These are phyloP conservation scores for Blakeslea trispora DNA, from an alignment of 371 early-diverging fungal species.

Conservation along the genomic window DNA sequence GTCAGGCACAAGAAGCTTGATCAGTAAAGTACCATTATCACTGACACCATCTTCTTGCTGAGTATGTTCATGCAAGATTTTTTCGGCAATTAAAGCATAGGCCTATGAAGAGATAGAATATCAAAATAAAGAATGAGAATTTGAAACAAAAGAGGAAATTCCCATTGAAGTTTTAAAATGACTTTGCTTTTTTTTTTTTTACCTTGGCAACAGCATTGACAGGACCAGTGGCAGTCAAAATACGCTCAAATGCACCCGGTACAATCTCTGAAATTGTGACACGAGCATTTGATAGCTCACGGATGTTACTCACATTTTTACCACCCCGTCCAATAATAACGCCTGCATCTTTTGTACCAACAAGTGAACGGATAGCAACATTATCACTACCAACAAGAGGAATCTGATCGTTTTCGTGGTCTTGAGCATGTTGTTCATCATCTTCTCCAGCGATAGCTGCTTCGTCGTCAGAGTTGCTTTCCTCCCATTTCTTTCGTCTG, in stretches of 20 bases:
- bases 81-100: slow-evolving; percentile 70
- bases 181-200: slow-evolving; percentile 12
- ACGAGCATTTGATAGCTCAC: slow-evolving; percentile 73
- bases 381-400: slow-evolving; percentile 3
- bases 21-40: slow-evolving; percentile 45
- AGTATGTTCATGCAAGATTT: slow-evolving; percentile 59
- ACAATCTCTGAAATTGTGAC: slow-evolving; percentile 81
- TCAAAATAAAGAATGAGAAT: not conserved
- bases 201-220: slow-evolving; percentile 75
- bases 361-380: slow-evolving; percentile 68
- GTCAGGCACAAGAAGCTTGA: slow-evolving; percentile 76
- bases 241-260: slow-evolving; percentile 72
- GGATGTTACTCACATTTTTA: slow-evolving; percentile 78
- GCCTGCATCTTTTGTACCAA: slow-evolving; percentile 82
- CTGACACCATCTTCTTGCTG: slow-evolving; percentile 24
- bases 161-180: no score
- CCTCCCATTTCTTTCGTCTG: slow-evolving; percentile 18
- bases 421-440: not conserved
- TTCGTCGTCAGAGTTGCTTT: slow-evolving; percentile 17
- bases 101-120: slow-evolving; percentile 45
- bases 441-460: not conserved
- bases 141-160: no score
- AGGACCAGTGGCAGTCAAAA: slow-evolving; percentile 76
- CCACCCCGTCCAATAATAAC: slow-evolving; percentile 86
- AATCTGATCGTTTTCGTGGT: slow-evolving; percentile 1